Evolutionary conservation across 768 basidiomycete genomes (phyloP).

Genomic region (Hortiboletus campestris): DNA sequence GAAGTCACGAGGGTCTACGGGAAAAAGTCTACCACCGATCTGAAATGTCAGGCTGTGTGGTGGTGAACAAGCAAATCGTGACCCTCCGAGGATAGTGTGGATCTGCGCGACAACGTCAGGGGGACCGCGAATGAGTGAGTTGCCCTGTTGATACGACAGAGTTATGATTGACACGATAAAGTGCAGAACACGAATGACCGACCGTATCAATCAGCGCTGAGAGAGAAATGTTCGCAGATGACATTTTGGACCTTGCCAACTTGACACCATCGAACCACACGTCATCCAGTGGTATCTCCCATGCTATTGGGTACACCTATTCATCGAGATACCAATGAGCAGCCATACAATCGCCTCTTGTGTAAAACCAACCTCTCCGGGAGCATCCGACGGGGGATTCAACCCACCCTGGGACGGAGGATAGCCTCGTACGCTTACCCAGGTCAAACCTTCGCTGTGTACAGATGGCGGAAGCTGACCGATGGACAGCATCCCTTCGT

Average conservation of each 20-base stretch:
- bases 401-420: slow-evolving; percentile 50
- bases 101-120: slow-evolving; percentile 60
- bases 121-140: slow-evolving; percentile 74
- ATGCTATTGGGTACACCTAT: slow-evolving; percentile 60
- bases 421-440: slow-evolving; percentile 64
- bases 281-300: slow-evolving; percentile 72
- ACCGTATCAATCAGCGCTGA: slow-evolving; percentile 76
- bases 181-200: background rate
- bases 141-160: slow-evolving; percentile 47
- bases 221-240: slow-evolving; percentile 46
- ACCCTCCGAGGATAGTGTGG: slow-evolving; percentile 37
- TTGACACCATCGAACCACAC: slow-evolving; percentile 66
- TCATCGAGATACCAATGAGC: slow-evolving; percentile 1
- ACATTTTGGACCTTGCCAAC: slow-evolving; percentile 55
- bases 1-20: slow-evolving; percentile 77
- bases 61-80: slow-evolving; percentile 54
- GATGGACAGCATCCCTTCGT: slow-evolving; percentile 61
- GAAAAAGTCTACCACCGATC: slow-evolving; percentile 67
- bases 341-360: background rate
- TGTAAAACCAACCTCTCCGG: slow-evolving; percentile 51
- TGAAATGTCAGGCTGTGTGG: slow-evolving; percentile 65
- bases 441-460: slow-evolving; percentile 50
- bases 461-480: slow-evolving; percentile 61
- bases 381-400: slow-evolving; percentile 51
- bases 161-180: background rate